These are phyloP conservation scores for Verticillium longisporum DNA, from an alignment of 2,329 filamentous ascomycete species.

Conservation along the genomic window DNA sequence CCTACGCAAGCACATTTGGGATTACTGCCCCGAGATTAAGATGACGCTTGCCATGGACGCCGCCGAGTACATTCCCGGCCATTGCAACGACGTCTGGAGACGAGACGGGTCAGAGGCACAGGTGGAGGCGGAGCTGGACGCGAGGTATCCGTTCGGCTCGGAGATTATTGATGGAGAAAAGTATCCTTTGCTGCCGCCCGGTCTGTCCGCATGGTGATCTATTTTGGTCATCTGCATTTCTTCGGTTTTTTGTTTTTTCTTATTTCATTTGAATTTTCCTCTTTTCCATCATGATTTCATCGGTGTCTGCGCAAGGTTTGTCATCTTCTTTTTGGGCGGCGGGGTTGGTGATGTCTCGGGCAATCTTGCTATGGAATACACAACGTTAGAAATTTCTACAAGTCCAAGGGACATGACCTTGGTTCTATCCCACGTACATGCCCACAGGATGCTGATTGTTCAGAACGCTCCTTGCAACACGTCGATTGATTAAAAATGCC, in stretches of 20 bases:
- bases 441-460: too few relatives aligned
- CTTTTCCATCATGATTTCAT: too few relatives aligned
- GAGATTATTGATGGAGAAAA: conserved; percentile 32
- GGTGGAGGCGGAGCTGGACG: conserved; percentile 14
- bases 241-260: background rate
- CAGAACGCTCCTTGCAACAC: too few relatives aligned
- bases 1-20: conserved; percentile 43
- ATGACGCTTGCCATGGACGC: conserved; percentile 50
- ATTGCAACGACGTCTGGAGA: conserved; percentile 40
- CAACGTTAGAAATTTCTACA: background rate
- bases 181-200: conserved; percentile 31
- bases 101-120: conserved; percentile 20
- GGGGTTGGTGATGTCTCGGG: background rate
- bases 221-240: too few relatives aligned
- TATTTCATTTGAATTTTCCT: too few relatives aligned
- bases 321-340: too few relatives aligned
- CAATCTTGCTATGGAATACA: background rate
- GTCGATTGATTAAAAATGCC: too few relatives aligned
- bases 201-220: conserved; percentile 14
- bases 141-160: conserved; percentile 24
- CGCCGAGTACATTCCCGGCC: conserved; percentile 40
- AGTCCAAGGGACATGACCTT: too few relatives aligned
- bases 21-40: conserved; percentile 53
- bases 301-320: too few relatives aligned
- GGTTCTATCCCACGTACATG: too few relatives aligned